A percentile compares a stretch with the other conserved stretches of the same genome.
These are phyloP conservation scores for Vittaforma corneae DNA, from an alignment of 371 early-diverging fungal genomes.

Conservation along the genomic window DNA sequence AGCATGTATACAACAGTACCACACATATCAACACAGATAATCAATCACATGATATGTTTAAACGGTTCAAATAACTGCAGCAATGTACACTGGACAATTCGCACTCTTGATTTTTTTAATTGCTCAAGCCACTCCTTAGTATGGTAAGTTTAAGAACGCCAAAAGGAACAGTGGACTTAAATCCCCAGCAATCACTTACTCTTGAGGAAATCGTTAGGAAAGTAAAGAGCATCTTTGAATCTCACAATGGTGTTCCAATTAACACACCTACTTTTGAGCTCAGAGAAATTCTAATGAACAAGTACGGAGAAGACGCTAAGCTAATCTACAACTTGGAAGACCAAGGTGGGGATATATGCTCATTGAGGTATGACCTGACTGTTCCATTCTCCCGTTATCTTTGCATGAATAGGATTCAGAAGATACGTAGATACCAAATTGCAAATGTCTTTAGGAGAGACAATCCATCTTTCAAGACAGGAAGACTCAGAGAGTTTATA, in stretches of 20 bases:
- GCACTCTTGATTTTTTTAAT: too few relatives aligned
- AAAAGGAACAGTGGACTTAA: constrained; percentile 88
- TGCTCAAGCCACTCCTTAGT: too few relatives aligned
- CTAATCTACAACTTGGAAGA: constrained; percentile 91
- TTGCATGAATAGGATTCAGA: constrained; percentile 74
- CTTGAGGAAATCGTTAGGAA: constrained; percentile 76
- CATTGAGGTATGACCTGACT: constrained; percentile 91
- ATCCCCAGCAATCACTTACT: constrained; percentile 79
- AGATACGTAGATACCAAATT: constrained; percentile 81
- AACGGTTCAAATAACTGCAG: too few relatives aligned
- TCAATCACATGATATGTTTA: too few relatives aligned
- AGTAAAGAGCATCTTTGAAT: constrained; percentile 72
- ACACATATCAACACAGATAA: too few relatives aligned
- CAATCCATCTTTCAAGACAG: constrained; percentile 90
- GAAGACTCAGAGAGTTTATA: constrained; percentile 92
- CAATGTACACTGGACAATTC: too few relatives aligned
- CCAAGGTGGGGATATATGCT: constrained; percentile 92
- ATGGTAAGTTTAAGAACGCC: constrained; percentile 43
- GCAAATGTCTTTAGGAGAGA: constrained; percentile 97
- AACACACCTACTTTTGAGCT: constrained; percentile 98
- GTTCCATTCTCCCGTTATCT: constrained; percentile 96
- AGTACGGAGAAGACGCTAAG: constrained; percentile 97
- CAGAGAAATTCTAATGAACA: constrained; percentile 85
- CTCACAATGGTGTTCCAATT: constrained; percentile 88
- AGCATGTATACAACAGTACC: too few relatives aligned